These are phyloP conservation scores for Inga oerstediana DNA, from an alignment of 306 rosid species.

Conservation along the genomic window DNA sequence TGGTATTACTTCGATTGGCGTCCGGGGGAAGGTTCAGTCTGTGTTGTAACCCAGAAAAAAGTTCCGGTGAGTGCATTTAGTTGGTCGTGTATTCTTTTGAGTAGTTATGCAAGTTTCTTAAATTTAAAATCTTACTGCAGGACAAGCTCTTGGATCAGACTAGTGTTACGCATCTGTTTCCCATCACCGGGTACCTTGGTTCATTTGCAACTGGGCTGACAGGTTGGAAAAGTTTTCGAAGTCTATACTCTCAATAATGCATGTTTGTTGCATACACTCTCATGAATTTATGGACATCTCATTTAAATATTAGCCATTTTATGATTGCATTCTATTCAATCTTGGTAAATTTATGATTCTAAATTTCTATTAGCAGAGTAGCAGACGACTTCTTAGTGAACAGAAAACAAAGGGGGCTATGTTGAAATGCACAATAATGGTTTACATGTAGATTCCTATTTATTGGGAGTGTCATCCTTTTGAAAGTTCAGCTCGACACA, in stretches of 20 bases:
- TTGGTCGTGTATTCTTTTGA: neutral
- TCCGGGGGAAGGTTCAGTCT: conserved; percentile 69
- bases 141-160: conserved; percentile 80
- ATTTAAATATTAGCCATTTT: neutral
- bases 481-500: neutral
- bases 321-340: neutral
- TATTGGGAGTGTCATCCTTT: neutral
- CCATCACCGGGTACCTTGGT: conserved; percentile 69
- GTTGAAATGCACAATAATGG: neutral
- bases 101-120: conserved; percentile 3
- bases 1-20: conserved; percentile 67
- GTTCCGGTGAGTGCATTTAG: conserved; percentile 25
- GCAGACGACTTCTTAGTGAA: neutral
- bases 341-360: neutral
- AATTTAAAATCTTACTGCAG: conserved; percentile 31
- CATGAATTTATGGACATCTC: neutral
- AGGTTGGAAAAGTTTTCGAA: conserved; percentile 25
- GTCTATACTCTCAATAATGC: neutral
- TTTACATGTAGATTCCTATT: neutral
- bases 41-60: conserved; percentile 59
- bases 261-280: neutral
- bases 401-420: neutral
- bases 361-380: neutral
- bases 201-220: conserved; percentile 78
- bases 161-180: conserved; percentile 69